A percentile compares a stretch with the other conserved stretches of the same genome.
Evolutionary conservation across 495 filamentous ascomycete genomes (phyloP).

Genomic region (Aspergillus avenaceus): DNA sequence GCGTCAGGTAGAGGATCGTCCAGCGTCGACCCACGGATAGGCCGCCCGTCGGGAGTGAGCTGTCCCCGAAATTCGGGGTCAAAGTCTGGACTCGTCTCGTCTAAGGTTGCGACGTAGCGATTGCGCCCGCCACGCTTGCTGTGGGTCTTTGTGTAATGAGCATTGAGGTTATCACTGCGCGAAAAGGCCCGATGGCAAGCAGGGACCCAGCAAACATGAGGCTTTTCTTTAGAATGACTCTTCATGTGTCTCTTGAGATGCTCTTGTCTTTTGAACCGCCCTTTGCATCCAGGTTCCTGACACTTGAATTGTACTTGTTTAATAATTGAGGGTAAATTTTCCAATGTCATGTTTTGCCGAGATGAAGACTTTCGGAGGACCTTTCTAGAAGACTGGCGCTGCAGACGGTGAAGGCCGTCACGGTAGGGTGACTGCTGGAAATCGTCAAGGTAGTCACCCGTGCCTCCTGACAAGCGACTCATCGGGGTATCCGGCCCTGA

Average conservation of each 20-base stretch:
- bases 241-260: slow-evolving; percentile 62
- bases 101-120: slow-evolving; percentile 44
- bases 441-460: slow-evolving; percentile 36
- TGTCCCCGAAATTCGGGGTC: slow-evolving; percentile 46
- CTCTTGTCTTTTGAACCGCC: slow-evolving; percentile 56
- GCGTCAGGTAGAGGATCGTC: slow-evolving; percentile 35
- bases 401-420: slow-evolving; percentile 29
- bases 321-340: slow-evolving; percentile 37
- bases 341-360: slow-evolving; percentile 36
- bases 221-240: slow-evolving; percentile 54
- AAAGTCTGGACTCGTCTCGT: slow-evolving; percentile 41
- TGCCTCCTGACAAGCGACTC: slow-evolving; percentile 34
- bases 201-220: slow-evolving; percentile 46
- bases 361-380: slow-evolving; percentile 34
- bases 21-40: slow-evolving; percentile 36
- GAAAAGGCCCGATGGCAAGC: slow-evolving; percentile 43
- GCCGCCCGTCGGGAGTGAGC: slow-evolving; percentile 39
- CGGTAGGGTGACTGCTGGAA: slow-evolving; percentile 34
- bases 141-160: slow-evolving; percentile 47
- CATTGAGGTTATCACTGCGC: slow-evolving; percentile 46
- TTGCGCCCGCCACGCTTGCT: slow-evolving; percentile 47
- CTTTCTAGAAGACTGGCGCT: slow-evolving; percentile 34
- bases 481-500: slow-evolving; percentile 38
- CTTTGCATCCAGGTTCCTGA: slow-evolving; percentile 44
- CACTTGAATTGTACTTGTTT: slow-evolving; percentile 48